Evolutionary conservation across 441 rosid species (phyloP).

Genomic region (Oxalis stricta): DNA sequence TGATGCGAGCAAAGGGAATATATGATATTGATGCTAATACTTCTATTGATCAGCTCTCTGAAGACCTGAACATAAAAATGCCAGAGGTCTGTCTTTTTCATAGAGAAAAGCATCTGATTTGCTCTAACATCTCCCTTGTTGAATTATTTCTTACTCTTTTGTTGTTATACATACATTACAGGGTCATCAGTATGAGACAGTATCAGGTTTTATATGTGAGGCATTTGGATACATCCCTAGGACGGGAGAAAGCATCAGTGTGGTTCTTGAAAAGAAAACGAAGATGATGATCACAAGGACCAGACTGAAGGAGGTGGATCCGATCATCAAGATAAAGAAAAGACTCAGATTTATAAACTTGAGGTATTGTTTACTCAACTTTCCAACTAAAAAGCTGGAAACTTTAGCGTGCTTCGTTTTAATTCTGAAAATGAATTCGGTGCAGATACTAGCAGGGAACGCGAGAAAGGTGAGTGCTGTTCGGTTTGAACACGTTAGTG

Average conservation of each 20-base stretch:
- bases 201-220: conserved; percentile 91
- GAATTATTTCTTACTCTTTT: no score
- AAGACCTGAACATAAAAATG: conserved; percentile 90
- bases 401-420: no score
- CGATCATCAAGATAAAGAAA: conserved; percentile 63
- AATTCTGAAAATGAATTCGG: no score
- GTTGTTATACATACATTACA: conserved; percentile 16
- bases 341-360: conserved; percentile 59
- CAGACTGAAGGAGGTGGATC: conserved; percentile 46
- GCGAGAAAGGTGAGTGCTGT: conserved; percentile 95
- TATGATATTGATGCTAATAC: conserved; percentile 97
- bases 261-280: conserved; percentile 74
- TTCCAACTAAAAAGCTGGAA: no score
- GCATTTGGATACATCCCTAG: conserved; percentile 96
- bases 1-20: conserved; percentile 89
- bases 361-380: conserved; percentile 70
- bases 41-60: conserved; percentile 90
- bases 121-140: no score
- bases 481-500: conserved; percentile 75
- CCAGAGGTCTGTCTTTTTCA: conserved; percentile 50
- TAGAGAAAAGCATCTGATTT: no score
- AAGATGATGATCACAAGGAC: conserved; percentile 53
- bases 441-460: conserved; percentile 88
- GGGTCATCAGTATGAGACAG: conserved; percentile 98
- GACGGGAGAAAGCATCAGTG: conserved; percentile 82